Evolutionary conservation across 2,329 filamentous ascomycete genomes (phyloP), one percentile per base, ranked within the genome.

Genomic region (Metarhizium album): DNA sequence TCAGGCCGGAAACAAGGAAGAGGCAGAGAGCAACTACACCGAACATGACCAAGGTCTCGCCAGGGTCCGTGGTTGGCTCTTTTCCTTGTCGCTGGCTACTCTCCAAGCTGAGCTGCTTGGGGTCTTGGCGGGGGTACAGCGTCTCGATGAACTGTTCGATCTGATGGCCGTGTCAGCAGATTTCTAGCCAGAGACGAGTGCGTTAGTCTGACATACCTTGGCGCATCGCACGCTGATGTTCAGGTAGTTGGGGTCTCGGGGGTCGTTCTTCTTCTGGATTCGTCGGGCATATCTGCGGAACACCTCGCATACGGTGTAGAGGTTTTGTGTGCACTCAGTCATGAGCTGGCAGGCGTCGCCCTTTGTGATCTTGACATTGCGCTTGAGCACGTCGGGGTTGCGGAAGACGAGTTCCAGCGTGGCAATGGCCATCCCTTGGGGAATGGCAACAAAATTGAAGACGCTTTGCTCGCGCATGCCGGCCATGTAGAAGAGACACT

Each of bases 381-480:
- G 82, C 64, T 91, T 71, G 65, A 95, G 94, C 52, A 98, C 82
- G 53, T 76, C 77, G 22, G 87, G 86, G 69, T 98, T 98, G 62
- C 87, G 85, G 80, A 97, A 98, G 60, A 91, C 86, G 18, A 89
- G 74, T 59, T 96, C 90, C 42, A 97, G 73, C 0, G 91, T 97
- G 8, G 93, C 91, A 66, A 98, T 96, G 49, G 91, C 93, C 93
- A 98, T 98, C 57, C 83, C 76, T 69, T 98, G 93, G 2, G 93
- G 93, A 56, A 98, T 98, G 51, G 91, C 91, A 46, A 90, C 90
- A 68, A 98, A 98, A 77, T 98, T 98, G 81, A 98, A 98, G 24
- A 95, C 89, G 64, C 89, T 95, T 73, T 98, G 93, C 64, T 98
- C 93, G 58, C 85, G 84, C 56, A 98, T 82, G 45, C 87, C 93